Evolutionary conservation across 345 rosid genomes (phyloP).

Genomic region (Microthlaspi erraticum): DNA sequence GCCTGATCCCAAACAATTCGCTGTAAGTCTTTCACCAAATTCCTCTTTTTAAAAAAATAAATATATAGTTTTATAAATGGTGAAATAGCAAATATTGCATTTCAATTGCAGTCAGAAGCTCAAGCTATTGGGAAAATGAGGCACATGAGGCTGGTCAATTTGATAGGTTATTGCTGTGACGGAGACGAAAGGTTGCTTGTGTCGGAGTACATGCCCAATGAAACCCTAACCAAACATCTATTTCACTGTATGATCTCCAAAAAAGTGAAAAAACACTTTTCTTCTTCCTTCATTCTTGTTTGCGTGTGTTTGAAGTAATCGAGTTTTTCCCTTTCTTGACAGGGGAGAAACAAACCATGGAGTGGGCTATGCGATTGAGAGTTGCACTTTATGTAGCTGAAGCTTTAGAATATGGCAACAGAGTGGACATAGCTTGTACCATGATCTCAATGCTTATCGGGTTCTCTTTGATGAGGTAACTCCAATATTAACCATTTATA

Average conservation of each 20-base stretch:
- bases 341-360: slow-evolving; percentile 97
- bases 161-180: slow-evolving; percentile 94
- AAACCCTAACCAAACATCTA: slow-evolving; percentile 80
- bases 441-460: slow-evolving; percentile 90
- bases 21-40: slow-evolving; percentile 43
- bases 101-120: slow-evolving; percentile 68
- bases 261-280: neutral
- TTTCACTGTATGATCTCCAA: slow-evolving; percentile 69
- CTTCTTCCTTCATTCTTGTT: neutral
- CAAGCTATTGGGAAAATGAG: slow-evolving; percentile 78
- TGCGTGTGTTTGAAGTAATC: neutral
- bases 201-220: slow-evolving; percentile 88
- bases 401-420: slow-evolving; percentile 84
- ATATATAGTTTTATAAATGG: too few species aligned
- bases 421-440: slow-evolving; percentile 80
- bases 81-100: too few species aligned
- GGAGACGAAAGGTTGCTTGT: slow-evolving; percentile 95
- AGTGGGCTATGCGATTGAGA: slow-evolving; percentile 94
- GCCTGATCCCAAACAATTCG: slow-evolving; percentile 93
- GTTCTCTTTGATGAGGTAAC: slow-evolving; percentile 88
- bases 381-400: slow-evolving; percentile 90
- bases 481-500: neutral
- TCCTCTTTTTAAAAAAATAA: too few species aligned
- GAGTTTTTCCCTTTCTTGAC: neutral
- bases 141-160: slow-evolving; percentile 73